A percentile compares a stretch with the other conserved stretches of the same genome.
phyloP scores from a whole-genome alignment of 2,329 filamentous ascomycete genomes.

The Fusarium vanettenii region DNA sequence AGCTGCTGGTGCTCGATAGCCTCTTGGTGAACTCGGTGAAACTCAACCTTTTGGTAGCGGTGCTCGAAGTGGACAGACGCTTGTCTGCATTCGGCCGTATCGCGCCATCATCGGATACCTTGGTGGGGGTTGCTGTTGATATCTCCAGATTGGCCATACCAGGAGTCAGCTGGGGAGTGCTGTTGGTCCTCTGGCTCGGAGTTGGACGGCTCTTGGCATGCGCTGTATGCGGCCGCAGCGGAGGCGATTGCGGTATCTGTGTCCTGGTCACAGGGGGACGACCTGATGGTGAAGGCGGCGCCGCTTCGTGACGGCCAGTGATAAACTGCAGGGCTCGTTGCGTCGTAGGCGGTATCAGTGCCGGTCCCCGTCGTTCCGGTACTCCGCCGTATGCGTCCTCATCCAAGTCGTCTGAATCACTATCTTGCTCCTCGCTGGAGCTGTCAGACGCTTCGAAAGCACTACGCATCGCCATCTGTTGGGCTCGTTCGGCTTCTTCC shows the following conservation, averaged over 20 bases:
- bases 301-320: conserved; percentile 54
- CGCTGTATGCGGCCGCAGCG: conserved; percentile 64
- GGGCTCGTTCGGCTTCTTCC: conserved; percentile 48
- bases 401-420: conserved; percentile 55
- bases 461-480: conserved; percentile 56
- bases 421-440: conserved; percentile 54
- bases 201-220: conserved; percentile 61
- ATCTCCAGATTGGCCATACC: conserved; percentile 40
- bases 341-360: conserved; percentile 58
- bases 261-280: conserved; percentile 47
- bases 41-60: conserved; percentile 69
- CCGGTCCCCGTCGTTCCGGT: conserved; percentile 43
- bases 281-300: conserved; percentile 47
- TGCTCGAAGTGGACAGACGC: conserved; percentile 64
- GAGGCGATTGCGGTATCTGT: conserved; percentile 35
- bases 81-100: conserved; percentile 55
- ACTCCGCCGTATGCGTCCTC: conserved; percentile 55
- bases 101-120: conserved; percentile 49
- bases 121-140: conserved; percentile 38
- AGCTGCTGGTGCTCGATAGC: conserved; percentile 70
- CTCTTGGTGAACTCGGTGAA: conserved; percentile 71
- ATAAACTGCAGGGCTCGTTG: conserved; percentile 65
- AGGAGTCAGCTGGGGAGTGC: conserved; percentile 59
- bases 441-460: conserved; percentile 64
- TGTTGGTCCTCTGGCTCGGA: conserved; percentile 58